These are phyloP conservation scores for Ogataea paraovalis DNA, from an alignment of 805 yeast genomes.

Conservation along the genomic window DNA sequence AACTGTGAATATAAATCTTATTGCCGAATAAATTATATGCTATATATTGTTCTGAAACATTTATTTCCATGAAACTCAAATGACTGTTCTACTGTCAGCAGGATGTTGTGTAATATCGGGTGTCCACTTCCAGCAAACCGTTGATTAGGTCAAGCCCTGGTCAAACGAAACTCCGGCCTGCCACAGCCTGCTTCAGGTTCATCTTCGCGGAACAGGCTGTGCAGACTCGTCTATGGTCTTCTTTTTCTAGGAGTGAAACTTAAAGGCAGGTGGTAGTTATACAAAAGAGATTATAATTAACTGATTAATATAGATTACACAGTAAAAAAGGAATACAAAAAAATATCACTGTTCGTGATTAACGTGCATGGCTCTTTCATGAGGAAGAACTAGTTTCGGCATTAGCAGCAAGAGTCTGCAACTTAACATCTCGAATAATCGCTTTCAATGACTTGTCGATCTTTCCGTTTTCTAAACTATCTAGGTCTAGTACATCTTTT, in stretches of 20 bases:
- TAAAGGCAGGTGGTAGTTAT: background rate
- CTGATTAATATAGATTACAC: background rate
- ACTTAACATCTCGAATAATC: conserved; percentile 15
- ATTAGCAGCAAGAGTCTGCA: background rate
- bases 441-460: conserved; percentile 24
- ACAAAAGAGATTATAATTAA: background rate
- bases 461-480: conserved; percentile 19
- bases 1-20: background rate
- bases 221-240: no score
- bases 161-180: no score
- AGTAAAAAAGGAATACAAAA: background rate
- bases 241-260: background rate
- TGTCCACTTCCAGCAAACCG: no score
- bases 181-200: no score
- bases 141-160: no score
- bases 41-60: background rate
- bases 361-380: background rate
- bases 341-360: background rate
- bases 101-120: no score
- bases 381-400: background rate
- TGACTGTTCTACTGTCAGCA: no score
- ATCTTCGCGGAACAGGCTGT: no score
- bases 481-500: conserved; percentile 22
- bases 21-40: background rate
- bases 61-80: no score